phyloP scores from a whole-genome alignment of 1,284 basidiomycete species.

The Caloboletus inedulis region DNA sequence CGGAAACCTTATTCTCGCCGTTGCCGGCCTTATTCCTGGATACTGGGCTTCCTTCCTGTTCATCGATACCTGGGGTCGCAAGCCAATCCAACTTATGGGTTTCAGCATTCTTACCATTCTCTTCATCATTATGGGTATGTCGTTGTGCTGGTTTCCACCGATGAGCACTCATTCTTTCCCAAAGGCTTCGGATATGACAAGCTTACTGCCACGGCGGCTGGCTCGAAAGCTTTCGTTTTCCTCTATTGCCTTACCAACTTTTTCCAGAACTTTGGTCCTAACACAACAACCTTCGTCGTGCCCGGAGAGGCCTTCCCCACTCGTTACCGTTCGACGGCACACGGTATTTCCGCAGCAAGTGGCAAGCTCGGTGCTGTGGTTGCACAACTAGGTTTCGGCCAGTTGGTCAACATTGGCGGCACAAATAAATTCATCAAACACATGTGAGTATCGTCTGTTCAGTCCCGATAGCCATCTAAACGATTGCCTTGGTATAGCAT shows the following conservation, averaged over 20 bases:
- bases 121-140: constrained; percentile 48
- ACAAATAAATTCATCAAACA: constrained; percentile 37
- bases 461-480: neutral
- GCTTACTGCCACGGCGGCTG: constrained; percentile 41
- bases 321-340: constrained; percentile 65
- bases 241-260: constrained; percentile 60
- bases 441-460: constrained; percentile 30
- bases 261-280: constrained; percentile 63
- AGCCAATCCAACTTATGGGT: constrained; percentile 58
- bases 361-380: constrained; percentile 71
- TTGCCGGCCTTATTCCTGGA: constrained; percentile 51
- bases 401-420: constrained; percentile 50
- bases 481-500: constrained; percentile 28
- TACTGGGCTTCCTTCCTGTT: constrained; percentile 50
- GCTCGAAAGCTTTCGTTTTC: constrained; percentile 53
- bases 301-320: constrained; percentile 77
- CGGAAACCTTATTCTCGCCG: constrained; percentile 47
- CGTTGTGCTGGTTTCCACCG: neutral
- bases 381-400: constrained; percentile 59
- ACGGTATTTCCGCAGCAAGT: constrained; percentile 69
- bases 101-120: constrained; percentile 53
- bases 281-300: constrained; percentile 69
- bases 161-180: constrained; percentile 3
- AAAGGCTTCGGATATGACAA: constrained; percentile 56
- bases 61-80: constrained; percentile 51